These are phyloP conservation scores for Mycoemilia scoparia DNA, from an alignment of 192 early-diverging fungal species.

Conservation along the genomic window DNA sequence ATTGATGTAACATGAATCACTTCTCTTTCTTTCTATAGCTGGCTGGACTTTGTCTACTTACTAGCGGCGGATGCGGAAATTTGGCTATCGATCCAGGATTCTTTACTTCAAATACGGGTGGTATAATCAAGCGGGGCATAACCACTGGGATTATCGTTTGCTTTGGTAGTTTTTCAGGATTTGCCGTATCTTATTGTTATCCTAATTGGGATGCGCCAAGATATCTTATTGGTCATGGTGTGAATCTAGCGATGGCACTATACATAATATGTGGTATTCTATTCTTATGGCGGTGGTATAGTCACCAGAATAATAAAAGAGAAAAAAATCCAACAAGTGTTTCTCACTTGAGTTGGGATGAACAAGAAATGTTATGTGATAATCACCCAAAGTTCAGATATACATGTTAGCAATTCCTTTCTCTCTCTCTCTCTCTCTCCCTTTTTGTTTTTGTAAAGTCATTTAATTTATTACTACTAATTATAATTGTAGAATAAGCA, in stretches of 20 bases:
- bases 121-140: constrained; percentile 13
- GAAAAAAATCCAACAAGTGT: constrained; percentile 13
- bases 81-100: constrained; percentile 22
- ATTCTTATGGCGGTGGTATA: constrained; percentile 11
- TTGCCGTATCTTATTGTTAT: constrained; percentile 23
- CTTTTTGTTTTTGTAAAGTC: too few species aligned
- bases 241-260: constrained; percentile 21
- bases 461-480: too few species aligned
- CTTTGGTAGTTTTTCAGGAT: constrained; percentile 15
- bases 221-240: constrained; percentile 23
- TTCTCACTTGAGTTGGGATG: constrained; percentile 12
- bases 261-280: constrained; percentile 7
- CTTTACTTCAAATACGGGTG: constrained; percentile 26
- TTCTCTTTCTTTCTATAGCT: too few species aligned
- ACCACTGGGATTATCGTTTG: constrained; percentile 23
- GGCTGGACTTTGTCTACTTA: constrained; percentile 20
- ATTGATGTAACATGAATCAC: too few species aligned
- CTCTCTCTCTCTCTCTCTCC: too few species aligned
- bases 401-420: constrained; percentile 4
- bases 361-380: constrained; percentile 15
- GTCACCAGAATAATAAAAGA: constrained; percentile 11
- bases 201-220: constrained; percentile 19
- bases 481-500: too few species aligned
- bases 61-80: constrained; percentile 21
- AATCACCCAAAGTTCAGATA: constrained; percentile 20